These are phyloP conservation scores for Cordia subcordata DNA, from an alignment of 257 asterid genomes.

Conservation along the genomic window DNA sequence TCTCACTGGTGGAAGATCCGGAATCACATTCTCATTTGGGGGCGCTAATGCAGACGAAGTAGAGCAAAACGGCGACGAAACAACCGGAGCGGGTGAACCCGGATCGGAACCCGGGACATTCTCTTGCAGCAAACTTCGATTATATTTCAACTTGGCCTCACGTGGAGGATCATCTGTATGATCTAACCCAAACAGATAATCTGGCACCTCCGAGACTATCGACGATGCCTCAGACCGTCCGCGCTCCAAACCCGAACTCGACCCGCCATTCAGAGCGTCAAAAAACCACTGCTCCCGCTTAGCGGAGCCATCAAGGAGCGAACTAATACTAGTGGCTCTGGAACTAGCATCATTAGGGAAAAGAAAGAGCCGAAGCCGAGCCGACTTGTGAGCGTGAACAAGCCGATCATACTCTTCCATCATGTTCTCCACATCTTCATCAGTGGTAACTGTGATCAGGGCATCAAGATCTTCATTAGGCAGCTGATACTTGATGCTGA, in stretches of 20 bases:
- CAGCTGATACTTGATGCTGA: conserved; percentile 84
- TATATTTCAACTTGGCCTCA: conserved; percentile 26
- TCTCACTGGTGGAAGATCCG: conserved; percentile 78
- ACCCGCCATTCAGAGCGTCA: conserved; percentile 79
- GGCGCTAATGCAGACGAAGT: conserved; percentile 67
- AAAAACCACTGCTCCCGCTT: conserved; percentile 88
- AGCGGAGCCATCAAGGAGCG: conserved; percentile 82
- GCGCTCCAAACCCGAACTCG: conserved; percentile 52
- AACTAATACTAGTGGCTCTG: conserved; percentile 53
- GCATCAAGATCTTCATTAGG: conserved; percentile 90
- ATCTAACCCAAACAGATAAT: conserved; percentile 86
- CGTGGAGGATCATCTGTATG: conserved; percentile 58
- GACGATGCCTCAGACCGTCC: conserved; percentile 90
- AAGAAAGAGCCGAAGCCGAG: conserved; percentile 71
- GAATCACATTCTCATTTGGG: conserved; percentile 37
- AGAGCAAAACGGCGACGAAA: conserved; percentile 66
- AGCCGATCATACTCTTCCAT: conserved; percentile 93
- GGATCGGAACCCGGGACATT: conserved; percentile 58
- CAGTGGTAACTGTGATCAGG: conserved; percentile 67
- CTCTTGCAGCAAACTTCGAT: conserved; percentile 32
- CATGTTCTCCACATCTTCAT: conserved; percentile 90
- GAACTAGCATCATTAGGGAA: conserved; percentile 48
- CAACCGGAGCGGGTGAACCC: conserved; percentile 71
- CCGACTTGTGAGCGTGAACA: conserved; percentile 42
- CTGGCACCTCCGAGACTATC: conserved; percentile 81